A percentile compares a stretch with the other conserved stretches of the same genome.
phyloP scores from a whole-genome alignment of 2,329 filamentous ascomycete species.

The Hypoxylon sp. region DNA sequence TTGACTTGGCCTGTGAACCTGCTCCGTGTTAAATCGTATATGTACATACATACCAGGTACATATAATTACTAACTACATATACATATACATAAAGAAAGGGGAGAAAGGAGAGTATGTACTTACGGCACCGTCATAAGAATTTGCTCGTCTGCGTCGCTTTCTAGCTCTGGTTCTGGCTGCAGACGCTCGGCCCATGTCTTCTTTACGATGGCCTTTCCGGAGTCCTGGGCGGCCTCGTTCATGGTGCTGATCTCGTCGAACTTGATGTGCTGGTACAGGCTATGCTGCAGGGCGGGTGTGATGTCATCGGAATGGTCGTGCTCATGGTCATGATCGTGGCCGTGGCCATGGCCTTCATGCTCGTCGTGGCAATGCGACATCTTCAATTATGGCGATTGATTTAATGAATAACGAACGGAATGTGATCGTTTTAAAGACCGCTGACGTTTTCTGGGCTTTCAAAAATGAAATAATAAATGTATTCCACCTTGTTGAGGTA shows the following conservation, averaged over 20 bases:
- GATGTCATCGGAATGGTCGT: conserved; percentile 94
- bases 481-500: conserved; percentile 12
- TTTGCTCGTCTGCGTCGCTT: conserved; percentile 91
- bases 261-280: conserved; percentile 92
- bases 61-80: not conserved
- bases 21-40: conserved; percentile 16
- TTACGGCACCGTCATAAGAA: conserved; percentile 92
- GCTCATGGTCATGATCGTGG: conserved; percentile 68
- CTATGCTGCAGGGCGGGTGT: conserved; percentile 91
- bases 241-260: conserved; percentile 84
- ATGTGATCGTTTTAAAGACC: not conserved
- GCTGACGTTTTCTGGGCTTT: not conserved
- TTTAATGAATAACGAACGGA: not conserved
- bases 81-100: not conserved
- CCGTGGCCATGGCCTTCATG: conserved; percentile 62
- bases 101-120: conserved; percentile 54
- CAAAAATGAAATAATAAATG: conserved; percentile 2
- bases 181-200: conserved; percentile 90
- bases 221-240: conserved; percentile 81
- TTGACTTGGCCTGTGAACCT: conserved; percentile 96
- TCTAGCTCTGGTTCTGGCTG: conserved; percentile 79
- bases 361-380: conserved; percentile 67
- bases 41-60: not conserved
- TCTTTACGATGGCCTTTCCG: conserved; percentile 84
- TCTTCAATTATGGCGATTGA: conserved; percentile 29